phyloP scores from a whole-genome alignment of 345 rosid genomes.

The Salix suchowensis region DNA sequence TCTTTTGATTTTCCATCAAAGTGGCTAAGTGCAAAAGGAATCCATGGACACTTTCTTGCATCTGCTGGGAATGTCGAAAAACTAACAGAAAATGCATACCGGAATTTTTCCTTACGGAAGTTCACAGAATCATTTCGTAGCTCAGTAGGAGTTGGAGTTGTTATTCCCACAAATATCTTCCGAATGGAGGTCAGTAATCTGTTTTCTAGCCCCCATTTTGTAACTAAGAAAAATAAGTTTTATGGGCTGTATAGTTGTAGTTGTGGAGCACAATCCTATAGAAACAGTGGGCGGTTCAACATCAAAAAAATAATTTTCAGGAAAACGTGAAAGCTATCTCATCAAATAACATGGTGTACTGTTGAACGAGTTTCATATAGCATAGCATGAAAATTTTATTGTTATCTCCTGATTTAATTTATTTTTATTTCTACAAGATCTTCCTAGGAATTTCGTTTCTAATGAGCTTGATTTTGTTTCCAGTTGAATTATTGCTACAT shows the following conservation, averaged over 20 bases:
- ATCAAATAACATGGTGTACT: background rate
- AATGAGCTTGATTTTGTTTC: constrained; percentile 15
- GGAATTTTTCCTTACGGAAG: constrained; percentile 46
- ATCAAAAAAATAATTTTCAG: background rate
- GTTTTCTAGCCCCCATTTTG: background rate
- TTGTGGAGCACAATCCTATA: background rate
- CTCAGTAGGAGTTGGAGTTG: constrained; percentile 81
- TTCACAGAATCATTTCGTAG: constrained; percentile 60
- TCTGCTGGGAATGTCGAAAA: constrained; percentile 79
- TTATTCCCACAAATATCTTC: constrained; percentile 69
- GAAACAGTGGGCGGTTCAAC: background rate
- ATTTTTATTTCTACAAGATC: background rate
- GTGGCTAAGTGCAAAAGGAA: constrained; percentile 80
- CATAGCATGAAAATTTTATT: background rate
- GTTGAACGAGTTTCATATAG: background rate
- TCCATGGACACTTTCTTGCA: constrained; percentile 83
- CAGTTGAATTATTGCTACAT: constrained; percentile 73
- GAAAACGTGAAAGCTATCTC: background rate
- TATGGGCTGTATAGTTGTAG: background rate
- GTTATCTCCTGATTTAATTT: background rate
- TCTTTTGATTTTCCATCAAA: constrained; percentile 83
- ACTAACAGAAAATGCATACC: constrained; percentile 68
- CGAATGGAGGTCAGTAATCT: constrained; percentile 75
- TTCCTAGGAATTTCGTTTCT: constrained; percentile 9
- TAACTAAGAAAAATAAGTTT: background rate